phyloP scores from a whole-genome alignment of 2,329 filamentous ascomycete species.

The Calonectria ilicicola region DNA sequence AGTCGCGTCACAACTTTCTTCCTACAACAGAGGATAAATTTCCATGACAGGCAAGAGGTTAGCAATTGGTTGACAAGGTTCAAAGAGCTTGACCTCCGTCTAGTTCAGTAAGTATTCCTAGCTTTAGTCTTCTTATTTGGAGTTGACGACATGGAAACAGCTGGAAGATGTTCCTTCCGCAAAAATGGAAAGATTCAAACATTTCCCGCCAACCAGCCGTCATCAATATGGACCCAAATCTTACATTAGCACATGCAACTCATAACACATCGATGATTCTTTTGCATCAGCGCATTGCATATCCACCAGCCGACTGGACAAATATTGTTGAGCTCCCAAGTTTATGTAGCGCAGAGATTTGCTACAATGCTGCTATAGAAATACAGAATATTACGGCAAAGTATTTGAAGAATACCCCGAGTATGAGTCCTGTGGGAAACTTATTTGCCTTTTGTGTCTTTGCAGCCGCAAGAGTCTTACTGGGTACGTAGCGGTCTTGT shows the following conservation, averaged over 20 bases:
- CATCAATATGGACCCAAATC: constrained; percentile 22
- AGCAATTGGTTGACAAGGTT: constrained; percentile 56
- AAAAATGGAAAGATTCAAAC: constrained; percentile 23
- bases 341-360: constrained; percentile 13
- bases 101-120: background rate
- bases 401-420: constrained; percentile 10
- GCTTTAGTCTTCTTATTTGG: background rate
- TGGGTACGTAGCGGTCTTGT: background rate
- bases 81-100: constrained; percentile 21
- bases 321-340: constrained; percentile 20
- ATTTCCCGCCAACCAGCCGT: constrained; percentile 13
- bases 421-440: constrained; percentile 9
- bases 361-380: constrained; percentile 14
- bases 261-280: constrained; percentile 23
- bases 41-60: constrained; percentile 49
- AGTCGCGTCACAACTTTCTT: constrained; percentile 56
- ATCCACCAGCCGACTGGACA: constrained; percentile 9
- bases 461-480: constrained; percentile 13
- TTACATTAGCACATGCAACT: constrained; percentile 13
- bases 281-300: constrained; percentile 20
- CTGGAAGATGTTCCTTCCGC: constrained; percentile 23
- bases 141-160: background rate
- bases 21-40: constrained; percentile 53
- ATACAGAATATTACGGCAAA: constrained; percentile 20
- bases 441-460: constrained; percentile 21